Evolutionary conservation across 495 filamentous ascomycete genomes (phyloP).

Genomic region (Pyronema omphalodes): DNA sequence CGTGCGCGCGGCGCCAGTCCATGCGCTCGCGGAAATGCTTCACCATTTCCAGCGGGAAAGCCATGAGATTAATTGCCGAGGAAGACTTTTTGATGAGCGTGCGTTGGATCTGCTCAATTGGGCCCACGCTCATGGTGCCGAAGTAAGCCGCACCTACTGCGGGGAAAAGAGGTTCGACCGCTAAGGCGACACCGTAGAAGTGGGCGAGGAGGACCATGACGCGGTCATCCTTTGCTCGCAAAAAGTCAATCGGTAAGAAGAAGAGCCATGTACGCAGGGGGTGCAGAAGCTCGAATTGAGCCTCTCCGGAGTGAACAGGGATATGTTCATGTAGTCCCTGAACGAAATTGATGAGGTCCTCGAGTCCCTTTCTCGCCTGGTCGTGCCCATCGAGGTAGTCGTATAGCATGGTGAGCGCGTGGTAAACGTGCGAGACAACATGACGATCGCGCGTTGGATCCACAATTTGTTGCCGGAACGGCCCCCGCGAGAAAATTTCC

Average conservation of each 20-base stretch:
- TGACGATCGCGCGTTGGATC: conserved; percentile 42
- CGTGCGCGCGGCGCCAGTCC: conserved; percentile 31
- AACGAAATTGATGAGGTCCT: conserved; percentile 65
- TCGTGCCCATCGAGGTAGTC: conserved; percentile 50
- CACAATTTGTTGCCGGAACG: conserved; percentile 34
- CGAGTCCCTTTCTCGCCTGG: conserved; percentile 53
- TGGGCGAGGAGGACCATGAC: conserved; percentile 71
- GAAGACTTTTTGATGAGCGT: conserved; percentile 34
- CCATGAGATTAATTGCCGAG: conserved; percentile 39
- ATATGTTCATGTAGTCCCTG: conserved; percentile 57
- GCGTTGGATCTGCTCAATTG: conserved; percentile 60
- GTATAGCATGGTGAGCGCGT: conserved; percentile 52
- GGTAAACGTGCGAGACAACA: conserved; percentile 44
- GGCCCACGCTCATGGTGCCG: conserved; percentile 52
- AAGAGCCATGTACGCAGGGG: conserved; percentile 81
- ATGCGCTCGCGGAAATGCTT: conserved; percentile 41
- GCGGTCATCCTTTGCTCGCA: conserved; percentile 41
- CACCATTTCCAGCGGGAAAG: conserved; percentile 44
- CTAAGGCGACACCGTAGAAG: conserved; percentile 72
- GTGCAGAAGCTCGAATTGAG: conserved; percentile 76
- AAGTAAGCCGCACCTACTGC: conserved; percentile 79
- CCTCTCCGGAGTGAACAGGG: conserved; percentile 50
- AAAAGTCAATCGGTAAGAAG: conserved; percentile 64
- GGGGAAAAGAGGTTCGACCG: conserved; percentile 77
- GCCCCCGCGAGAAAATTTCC: conserved; percentile 44